Evolutionary conservation across 2,329 filamentous ascomycete genomes (phyloP), one percentile per base, ranked within the genome.

Genomic region (Penicillium sp.): DNA sequence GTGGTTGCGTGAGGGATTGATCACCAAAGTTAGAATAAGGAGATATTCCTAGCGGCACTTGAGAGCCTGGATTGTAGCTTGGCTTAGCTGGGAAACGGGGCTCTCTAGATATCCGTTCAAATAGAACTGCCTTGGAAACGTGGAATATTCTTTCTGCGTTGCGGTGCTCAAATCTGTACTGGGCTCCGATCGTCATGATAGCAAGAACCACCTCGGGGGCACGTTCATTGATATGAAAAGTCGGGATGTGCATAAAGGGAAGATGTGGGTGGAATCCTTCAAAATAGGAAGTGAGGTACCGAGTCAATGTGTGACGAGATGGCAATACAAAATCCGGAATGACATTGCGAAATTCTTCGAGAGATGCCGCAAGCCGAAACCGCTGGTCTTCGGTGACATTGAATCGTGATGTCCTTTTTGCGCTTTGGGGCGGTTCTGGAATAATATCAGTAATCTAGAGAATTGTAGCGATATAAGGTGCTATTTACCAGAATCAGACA

Each of bases 261-360:
- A 85, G 77, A 59, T 85, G 82, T 27, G 82, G 78, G 57, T 85
- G 80, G 57, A 90, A 89, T 0, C 87, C 87, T 57, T 82, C 84
- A 53, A 89, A 83, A 65, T 89, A 91, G 1, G 87, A 87, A 58
- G 89, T 86, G 33, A 90, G 73, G 61, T 90, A 90, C 35, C 88
- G 77, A 3, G 85, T 86, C 29, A 90, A 70, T 0, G 88, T 89
- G 63, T 89, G 82, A 3, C 88, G 82, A 5, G 87, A 89, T 1
- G 88, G 88, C 49, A 90, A 83, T 3, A 85, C 81, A 62, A 90
- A 90, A 45, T 68, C 70, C 3, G 69, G 68, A n/a, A 72, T 71
- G 10, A 70, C 64, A 53, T 71, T 61, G 33, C 68, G 68, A 41
- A 70, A 70, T 33, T 66, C 61, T 53, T 71, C 69, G 9, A 71